A percentile compares a stretch with the other conserved stretches of the same genome.
These are phyloP conservation scores for Neophaeococcomyces mojaviensis DNA, from an alignment of 2,329 filamentous ascomycete species.

Conservation along the genomic window DNA sequence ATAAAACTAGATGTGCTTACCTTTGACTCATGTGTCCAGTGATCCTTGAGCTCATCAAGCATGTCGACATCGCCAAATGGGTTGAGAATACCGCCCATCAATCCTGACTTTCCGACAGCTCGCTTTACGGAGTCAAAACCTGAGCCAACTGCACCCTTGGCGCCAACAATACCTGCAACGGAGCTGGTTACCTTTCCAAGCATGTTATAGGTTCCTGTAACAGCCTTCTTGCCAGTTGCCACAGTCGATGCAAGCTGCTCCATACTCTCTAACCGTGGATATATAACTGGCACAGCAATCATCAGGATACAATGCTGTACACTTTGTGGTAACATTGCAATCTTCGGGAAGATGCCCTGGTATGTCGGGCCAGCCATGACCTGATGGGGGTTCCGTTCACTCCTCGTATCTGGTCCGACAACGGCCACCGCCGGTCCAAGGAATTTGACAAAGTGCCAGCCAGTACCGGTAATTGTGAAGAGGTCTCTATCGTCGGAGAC, in stretches of 20 bases:
- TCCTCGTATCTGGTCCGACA: conserved; percentile 83
- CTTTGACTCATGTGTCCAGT: conserved; percentile 98
- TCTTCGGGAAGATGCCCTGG: conserved; percentile 92
- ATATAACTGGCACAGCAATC: conserved; percentile 82
- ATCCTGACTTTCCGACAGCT: conserved; percentile 85
- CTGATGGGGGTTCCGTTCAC: conserved; percentile 80
- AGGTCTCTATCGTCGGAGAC: conserved; percentile 81
- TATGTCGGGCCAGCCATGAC: conserved; percentile 96
- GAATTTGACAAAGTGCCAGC: conserved; percentile 98
- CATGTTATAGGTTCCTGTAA: conserved; percentile 93
- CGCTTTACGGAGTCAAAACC: conserved; percentile 95
- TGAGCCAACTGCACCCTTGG: conserved; percentile 83
- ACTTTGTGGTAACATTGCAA: conserved; percentile 79
- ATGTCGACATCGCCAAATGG: conserved; percentile 95
- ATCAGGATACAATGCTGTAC: conserved; percentile 98
- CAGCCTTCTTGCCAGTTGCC: conserved; percentile 89
- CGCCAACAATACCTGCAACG: conserved; percentile 89
- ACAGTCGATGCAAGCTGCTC: conserved; percentile 88
- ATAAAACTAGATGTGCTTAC: conserved; percentile 30
- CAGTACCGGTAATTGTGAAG: conserved; percentile 93
- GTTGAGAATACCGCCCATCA: conserved; percentile 93
- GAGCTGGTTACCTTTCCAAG: conserved; percentile 91
- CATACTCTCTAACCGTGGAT: conserved; percentile 82
- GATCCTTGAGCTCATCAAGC: conserved; percentile 85
- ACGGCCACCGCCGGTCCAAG: conserved; percentile 85